These are phyloP conservation scores for Musa troglodytarum DNA, from an alignment of 176 grass and related monocot genomes.

Conservation along the genomic window DNA sequence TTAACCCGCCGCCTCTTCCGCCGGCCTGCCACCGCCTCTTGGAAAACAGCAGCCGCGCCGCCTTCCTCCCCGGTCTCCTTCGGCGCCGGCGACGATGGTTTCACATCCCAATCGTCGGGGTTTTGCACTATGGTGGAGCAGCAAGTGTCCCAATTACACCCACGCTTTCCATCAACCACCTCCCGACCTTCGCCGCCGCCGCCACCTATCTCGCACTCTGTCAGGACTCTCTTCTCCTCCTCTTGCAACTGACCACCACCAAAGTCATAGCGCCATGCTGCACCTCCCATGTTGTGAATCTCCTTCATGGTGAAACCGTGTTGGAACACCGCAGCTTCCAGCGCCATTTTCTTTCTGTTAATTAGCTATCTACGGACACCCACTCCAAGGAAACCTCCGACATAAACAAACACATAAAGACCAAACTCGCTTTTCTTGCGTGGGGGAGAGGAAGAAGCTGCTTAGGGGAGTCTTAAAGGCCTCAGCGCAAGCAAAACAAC, in stretches of 20 bases:
- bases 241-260: not conserved
- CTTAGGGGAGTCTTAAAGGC: not conserved
- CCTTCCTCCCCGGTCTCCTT: not conserved
- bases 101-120: slow-evolving; percentile 7
- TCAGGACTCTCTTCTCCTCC: not conserved
- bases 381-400: not conserved
- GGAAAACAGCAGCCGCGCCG: not conserved
- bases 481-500: not conserved
- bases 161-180: not conserved
- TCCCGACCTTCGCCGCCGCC: not conserved
- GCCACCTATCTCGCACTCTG: not conserved
- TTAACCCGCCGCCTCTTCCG: slow-evolving; percentile 50
- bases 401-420: not conserved
- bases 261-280: slow-evolving; percentile 23
- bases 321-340: slow-evolving; percentile 63
- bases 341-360: slow-evolving; percentile 32
- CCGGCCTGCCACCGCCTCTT: not conserved
- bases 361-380: not conserved
- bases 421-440: not conserved
- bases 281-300: slow-evolving; percentile 25
- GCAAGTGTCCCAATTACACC: not conserved
- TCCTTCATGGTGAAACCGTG: slow-evolving; percentile 24
- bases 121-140: slow-evolving; percentile 27
- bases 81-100: slow-evolving; percentile 2
- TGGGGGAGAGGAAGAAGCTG: not conserved